These are phyloP conservation scores for Beta macrorhiza DNA, from an alignment of 179 eudicot genomes.

Conservation along the genomic window DNA sequence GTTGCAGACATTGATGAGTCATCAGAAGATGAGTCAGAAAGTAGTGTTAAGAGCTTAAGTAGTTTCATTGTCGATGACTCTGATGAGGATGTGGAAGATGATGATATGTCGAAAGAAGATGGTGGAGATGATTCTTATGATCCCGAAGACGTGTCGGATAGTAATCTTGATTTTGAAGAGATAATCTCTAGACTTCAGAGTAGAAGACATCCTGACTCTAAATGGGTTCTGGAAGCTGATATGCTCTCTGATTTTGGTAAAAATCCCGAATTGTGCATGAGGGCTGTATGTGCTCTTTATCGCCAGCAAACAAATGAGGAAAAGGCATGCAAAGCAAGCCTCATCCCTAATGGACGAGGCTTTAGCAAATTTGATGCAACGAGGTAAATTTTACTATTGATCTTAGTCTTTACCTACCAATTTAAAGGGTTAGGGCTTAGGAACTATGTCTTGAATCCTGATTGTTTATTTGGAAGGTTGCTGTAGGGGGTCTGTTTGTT, in stretches of 20 bases:
- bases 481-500: too few species aligned
- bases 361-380: slow-evolving; percentile 66
- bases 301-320: slow-evolving; percentile 60
- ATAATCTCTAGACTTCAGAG: slow-evolving; percentile 52
- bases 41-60: slow-evolving; percentile 48
- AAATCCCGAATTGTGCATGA: slow-evolving; percentile 69
- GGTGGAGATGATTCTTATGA: slow-evolving; percentile 31
- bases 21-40: slow-evolving; percentile 34
- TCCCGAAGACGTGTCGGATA: slow-evolving; percentile 39
- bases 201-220: slow-evolving; percentile 31
- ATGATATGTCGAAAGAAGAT: slow-evolving; percentile 17
- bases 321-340: slow-evolving; percentile 32
- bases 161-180: slow-evolving; percentile 33
- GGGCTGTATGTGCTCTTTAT: slow-evolving; percentile 76
- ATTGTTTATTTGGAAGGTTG: too few species aligned
- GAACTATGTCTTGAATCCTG: too few species aligned
- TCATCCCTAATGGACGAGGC: slow-evolving; percentile 44
- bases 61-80: slow-evolving; percentile 56
- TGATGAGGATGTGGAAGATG: slow-evolving; percentile 33
- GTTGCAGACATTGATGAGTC: slow-evolving; percentile 16
- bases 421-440: too few species aligned
- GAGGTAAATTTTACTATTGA: slow-evolving; percentile 39
- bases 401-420: not conserved
- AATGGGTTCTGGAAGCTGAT: slow-evolving; percentile 70
- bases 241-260: slow-evolving; percentile 85